Percentiles rank a stretch among this genome's conserved stretches.
Evolutionary conservation across 352 stramenopile species (phyloP).

Genomic region (Pythium plurisporium): DNA sequence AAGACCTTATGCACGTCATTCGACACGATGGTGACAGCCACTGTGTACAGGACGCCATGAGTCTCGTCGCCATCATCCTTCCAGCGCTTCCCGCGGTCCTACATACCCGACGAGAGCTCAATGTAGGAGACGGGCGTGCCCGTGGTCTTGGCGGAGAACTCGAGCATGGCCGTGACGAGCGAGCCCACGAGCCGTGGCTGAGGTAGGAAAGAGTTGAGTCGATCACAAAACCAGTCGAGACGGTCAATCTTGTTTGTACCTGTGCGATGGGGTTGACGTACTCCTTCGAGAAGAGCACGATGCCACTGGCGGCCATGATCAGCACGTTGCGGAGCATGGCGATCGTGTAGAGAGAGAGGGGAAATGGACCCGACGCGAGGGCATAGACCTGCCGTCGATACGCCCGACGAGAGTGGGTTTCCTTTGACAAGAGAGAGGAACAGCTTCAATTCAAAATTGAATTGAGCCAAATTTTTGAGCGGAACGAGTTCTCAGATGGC

Average conservation of each 20-base stretch:
- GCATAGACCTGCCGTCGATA: no score
- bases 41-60: no score
- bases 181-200: slow-evolving; percentile 87
- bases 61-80: no score
- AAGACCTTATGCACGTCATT: slow-evolving; percentile 89
- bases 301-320: slow-evolving; percentile 89
- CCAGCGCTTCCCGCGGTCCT: no score
- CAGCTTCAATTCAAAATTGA: slow-evolving; percentile 24
- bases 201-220: background rate
- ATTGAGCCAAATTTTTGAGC: slow-evolving; percentile 22
- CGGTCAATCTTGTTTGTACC: slow-evolving; percentile 28
- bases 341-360: background rate
- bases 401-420: background rate
- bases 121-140: slow-evolving; percentile 90
- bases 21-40: slow-evolving; percentile 86
- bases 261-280: slow-evolving; percentile 85
- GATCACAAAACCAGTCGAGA: background rate
- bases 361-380: no score
- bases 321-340: slow-evolving; percentile 89
- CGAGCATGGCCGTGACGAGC: slow-evolving; percentile 89
- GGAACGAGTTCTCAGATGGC: slow-evolving; percentile 16
- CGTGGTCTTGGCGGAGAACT: slow-evolving; percentile 89
- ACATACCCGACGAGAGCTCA: slow-evolving; percentile 73
- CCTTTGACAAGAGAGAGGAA: background rate
- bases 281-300: slow-evolving; percentile 92